Conservation (phyloP, 1,139 yeast genomes). For the Blastobotrys apis region DNA sequence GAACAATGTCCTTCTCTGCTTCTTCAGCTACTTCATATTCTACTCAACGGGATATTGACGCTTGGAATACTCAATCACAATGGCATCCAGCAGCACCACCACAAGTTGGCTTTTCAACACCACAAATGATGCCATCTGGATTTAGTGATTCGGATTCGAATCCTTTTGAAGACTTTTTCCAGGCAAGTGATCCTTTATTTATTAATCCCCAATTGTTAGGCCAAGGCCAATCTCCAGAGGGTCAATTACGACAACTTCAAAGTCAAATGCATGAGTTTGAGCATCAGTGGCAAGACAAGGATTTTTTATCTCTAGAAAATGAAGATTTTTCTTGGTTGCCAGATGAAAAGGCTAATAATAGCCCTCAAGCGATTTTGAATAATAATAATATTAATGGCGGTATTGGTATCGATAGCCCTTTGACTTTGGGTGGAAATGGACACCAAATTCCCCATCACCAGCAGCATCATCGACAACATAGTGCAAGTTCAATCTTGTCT, state of each 20-base stretch:
- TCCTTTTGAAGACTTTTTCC: conserved; percentile 27
- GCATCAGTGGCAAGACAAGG: background rate
- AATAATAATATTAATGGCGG: background rate
- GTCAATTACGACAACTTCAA: conserved; percentile 9
- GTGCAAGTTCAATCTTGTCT: conserved; percentile 1
- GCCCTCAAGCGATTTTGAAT: conserved; percentile 9
- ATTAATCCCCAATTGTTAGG: conserved; percentile 35
- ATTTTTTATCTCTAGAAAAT: background rate
- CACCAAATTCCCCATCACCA: no score
- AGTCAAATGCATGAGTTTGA: conserved; percentile 9
- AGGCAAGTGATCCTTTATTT: conserved; percentile 29
- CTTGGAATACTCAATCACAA: conserved; percentile 29
- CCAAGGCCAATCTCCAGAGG: conserved; percentile 13
- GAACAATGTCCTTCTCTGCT: conserved; percentile 62
- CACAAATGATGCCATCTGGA: conserved; percentile 49
- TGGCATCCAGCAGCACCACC: conserved; percentile 43
- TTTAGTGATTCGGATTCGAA: conserved; percentile 20
- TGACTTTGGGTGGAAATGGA: background rate
- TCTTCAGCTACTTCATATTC: conserved; percentile 69
- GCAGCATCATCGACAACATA: background rate
- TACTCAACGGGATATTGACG: conserved; percentile 42
- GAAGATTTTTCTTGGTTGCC: conserved; percentile 3
- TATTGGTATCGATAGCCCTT: conserved; percentile 1
- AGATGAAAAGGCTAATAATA: background rate
- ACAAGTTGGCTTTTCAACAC: conserved; percentile 76